Evolutionary conservation across 2,329 filamentous ascomycete genomes (phyloP).

Genomic region (Penicillium sp.): DNA sequence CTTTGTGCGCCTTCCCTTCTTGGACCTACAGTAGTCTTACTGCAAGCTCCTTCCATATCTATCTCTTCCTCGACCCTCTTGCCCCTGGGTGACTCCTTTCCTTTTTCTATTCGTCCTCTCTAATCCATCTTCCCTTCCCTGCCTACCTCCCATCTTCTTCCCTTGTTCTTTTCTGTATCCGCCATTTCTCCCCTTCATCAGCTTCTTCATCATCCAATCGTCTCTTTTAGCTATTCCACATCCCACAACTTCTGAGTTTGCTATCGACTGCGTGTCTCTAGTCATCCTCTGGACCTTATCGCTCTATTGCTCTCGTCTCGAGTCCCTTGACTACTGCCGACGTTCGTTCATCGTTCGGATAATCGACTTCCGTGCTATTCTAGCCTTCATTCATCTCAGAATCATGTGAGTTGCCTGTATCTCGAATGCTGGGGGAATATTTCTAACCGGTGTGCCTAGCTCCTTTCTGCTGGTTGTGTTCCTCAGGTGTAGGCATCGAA

Average conservation of each 20-base stretch:
- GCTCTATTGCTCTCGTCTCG: slow-evolving; percentile 20
- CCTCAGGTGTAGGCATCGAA: slow-evolving; percentile 3
- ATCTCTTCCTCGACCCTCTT: background rate
- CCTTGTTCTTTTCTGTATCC: slow-evolving; percentile 21
- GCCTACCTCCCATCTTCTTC: background rate
- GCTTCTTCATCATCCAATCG: slow-evolving; percentile 59
- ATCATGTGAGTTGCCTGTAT: background rate
- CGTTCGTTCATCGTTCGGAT: slow-evolving; percentile 15
- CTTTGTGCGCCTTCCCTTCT: slow-evolving; percentile 5
- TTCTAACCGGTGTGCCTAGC: background rate
- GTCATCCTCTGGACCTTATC: slow-evolving; percentile 41
- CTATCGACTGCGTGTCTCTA: slow-evolving; percentile 59
- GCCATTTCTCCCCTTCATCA: slow-evolving; percentile 26
- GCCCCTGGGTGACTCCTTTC: slow-evolving; percentile 14
- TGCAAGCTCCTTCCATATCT: slow-evolving; percentile 11
- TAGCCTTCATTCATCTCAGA: slow-evolving; percentile 12
- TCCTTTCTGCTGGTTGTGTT: background rate
- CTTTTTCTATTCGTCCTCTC: background rate
- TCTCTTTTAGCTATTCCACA: slow-evolving; percentile 47
- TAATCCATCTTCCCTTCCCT: slow-evolving; percentile 16
- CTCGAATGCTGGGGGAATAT: no score
- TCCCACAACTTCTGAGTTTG: slow-evolving; percentile 26
- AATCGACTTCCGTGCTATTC: slow-evolving; percentile 11
- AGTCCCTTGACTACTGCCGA: slow-evolving; percentile 9
- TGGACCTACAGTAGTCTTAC: background rate